Conservation (phyloP, 2,329 filamentous ascomycete species). For the Fusarium mundagurra region DNA sequence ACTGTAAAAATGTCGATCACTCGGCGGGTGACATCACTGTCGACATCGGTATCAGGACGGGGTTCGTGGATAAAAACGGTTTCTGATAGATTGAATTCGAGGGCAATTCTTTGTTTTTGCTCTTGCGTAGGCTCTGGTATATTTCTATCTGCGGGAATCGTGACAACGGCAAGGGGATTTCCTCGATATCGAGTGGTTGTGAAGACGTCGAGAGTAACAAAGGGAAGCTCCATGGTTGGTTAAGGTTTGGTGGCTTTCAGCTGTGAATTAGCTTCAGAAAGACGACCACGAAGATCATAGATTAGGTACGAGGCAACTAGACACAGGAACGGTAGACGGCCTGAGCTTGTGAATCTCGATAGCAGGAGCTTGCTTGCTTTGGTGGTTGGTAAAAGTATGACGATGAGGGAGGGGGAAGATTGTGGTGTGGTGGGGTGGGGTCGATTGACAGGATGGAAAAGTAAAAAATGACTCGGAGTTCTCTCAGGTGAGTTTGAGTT, state of each 20-base stretch:
- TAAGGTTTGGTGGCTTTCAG: constrained; percentile 37
- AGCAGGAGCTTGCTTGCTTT: not conserved
- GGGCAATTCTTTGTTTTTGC: constrained; percentile 67
- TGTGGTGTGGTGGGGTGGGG: constrained; percentile 30
- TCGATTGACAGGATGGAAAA: constrained; percentile 6
- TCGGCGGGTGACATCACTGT: constrained; percentile 45
- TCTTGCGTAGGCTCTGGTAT: constrained; percentile 55
- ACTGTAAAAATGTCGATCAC: constrained; percentile 69
- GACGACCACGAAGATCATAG: not conserved
- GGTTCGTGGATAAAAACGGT: constrained; percentile 69
- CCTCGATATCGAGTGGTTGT: constrained; percentile 61
- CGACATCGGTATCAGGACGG: constrained; percentile 45
- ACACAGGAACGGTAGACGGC: not conserved
- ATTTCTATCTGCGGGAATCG: constrained; percentile 53
- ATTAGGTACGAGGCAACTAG: not conserved
- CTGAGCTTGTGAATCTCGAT: constrained; percentile 26
- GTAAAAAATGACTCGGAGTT: constrained; percentile 20
- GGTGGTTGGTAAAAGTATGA: constrained; percentile 11
- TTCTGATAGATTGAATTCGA: constrained; percentile 72
- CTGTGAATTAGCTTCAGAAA: not conserved
- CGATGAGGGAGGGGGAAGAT: constrained; percentile 13
- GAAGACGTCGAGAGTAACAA: constrained; percentile 68
- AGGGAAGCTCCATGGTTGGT: constrained; percentile 55
- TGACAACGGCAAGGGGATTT: constrained; percentile 70
- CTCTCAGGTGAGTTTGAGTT: constrained; percentile 1